Evolutionary conservation across 2,329 filamentous ascomycete species (phyloP).

Genomic region (Botryotinia globosa): DNA sequence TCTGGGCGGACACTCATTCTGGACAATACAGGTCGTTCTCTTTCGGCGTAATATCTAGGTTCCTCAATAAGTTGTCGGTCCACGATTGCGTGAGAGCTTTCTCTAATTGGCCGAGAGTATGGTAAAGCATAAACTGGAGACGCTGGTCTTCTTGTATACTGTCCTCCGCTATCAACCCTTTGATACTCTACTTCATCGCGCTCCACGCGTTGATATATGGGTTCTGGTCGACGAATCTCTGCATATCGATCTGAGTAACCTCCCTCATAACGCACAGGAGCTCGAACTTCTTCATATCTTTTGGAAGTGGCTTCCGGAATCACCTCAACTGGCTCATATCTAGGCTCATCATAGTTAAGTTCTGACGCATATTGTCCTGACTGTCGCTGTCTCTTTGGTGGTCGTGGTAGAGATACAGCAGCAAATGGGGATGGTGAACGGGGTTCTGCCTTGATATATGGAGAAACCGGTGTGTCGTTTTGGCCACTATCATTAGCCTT

Average conservation of each 20-base stretch:
- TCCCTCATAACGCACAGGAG: conserved; percentile 28
- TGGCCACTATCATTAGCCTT: conserved; percentile 41
- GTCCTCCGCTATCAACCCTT: conserved; percentile 23
- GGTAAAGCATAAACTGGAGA: conserved; percentile 35
- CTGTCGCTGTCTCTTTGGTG: conserved; percentile 56
- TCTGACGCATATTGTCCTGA: conserved; percentile 44
- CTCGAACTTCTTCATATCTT: conserved; percentile 28
- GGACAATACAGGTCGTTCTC: conserved; percentile 34
- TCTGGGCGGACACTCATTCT: conserved; percentile 51
- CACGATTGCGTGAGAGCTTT: conserved; percentile 31
- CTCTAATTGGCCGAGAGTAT: conserved; percentile 33
- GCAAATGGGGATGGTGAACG: conserved; percentile 59
- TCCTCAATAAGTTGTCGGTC: conserved; percentile 34
- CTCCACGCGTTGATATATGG: conserved; percentile 33
- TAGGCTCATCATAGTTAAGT: conserved; percentile 47
- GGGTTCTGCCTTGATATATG: conserved; percentile 64
- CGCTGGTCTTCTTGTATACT: conserved; percentile 30
- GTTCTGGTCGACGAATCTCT: conserved; percentile 30
- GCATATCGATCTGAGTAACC: conserved; percentile 30
- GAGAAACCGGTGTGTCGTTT: conserved; percentile 46
- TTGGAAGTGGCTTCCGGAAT: conserved; percentile 26
- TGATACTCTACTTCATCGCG: conserved; percentile 34
- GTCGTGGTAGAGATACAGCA: conserved; percentile 51
- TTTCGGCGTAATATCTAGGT: conserved; percentile 47
- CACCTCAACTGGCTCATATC: conserved; percentile 41